phyloP scores from a whole-genome alignment of 2,329 filamentous ascomycete species.

The Colletotrichum lindemuthianum region DNA sequence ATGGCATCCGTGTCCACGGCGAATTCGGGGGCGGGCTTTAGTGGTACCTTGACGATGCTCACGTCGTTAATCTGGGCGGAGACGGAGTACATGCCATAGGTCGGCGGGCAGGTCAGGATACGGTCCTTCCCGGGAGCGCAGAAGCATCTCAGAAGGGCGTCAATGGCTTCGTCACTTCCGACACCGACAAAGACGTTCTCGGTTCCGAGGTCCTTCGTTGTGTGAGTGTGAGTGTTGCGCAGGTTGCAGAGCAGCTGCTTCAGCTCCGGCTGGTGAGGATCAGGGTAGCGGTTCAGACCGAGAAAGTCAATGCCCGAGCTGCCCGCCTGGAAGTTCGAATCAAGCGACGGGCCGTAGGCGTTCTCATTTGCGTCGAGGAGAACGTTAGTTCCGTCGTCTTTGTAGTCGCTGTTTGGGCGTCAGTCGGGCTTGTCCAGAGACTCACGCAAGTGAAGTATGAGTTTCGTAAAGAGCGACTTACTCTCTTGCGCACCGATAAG shows the following conservation, averaged over 20 bases:
- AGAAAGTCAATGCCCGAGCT: constrained; percentile 77
- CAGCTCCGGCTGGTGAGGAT: constrained; percentile 89
- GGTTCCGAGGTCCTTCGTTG: constrained; percentile 75
- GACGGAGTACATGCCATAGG: constrained; percentile 98
- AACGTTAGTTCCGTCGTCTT: constrained; percentile 95
- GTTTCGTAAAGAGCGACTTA: constrained; percentile 53
- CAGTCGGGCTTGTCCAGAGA: not conserved
- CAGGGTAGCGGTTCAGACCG: constrained; percentile 92
- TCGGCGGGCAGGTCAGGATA: constrained; percentile 94
- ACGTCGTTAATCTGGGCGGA: constrained; percentile 96
- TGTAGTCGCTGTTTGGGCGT: constrained; percentile 81
- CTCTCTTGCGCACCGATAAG: constrained; percentile 86
- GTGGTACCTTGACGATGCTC: constrained; percentile 83
- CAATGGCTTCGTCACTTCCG: constrained; percentile 96
- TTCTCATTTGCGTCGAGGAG: constrained; percentile 99
- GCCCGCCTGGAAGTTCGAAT: constrained; percentile 57
- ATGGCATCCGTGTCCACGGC: constrained; percentile 78
- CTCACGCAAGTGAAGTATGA: not conserved
- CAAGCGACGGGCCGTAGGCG: constrained; percentile 86
- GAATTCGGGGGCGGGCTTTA: constrained; percentile 78
- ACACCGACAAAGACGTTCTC: constrained; percentile 94
- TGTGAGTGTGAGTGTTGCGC: constrained; percentile 87
- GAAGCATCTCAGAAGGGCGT: constrained; percentile 92
- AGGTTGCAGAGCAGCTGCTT: constrained; percentile 89
- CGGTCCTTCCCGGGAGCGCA: constrained; percentile 88